Base-by-base conservation (phyloP, 2,329 filamentous ascomycete genomes). In the Aureobasidium melanogenum region DNA sequence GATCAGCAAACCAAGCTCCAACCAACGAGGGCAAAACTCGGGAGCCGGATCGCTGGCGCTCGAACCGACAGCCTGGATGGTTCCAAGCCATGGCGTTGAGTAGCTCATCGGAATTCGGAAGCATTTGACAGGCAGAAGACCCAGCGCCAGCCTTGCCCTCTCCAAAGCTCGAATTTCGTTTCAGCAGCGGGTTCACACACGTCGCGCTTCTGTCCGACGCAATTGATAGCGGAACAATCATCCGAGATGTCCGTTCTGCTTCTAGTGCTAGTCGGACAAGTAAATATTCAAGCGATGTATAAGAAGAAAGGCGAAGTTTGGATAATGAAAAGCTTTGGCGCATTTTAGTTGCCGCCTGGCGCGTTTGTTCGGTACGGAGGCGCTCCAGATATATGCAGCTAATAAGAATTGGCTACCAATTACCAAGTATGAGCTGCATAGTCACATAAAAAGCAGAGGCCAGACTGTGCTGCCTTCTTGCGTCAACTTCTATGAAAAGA, bases 331-430 rank as follows among this genome's bases (percentile, higher is more conserved):
- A 58, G 43, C 41, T 36, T 41, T 58, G 39, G 41, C 30, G 32
- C 52, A 56, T 22, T 26, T 58, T 58, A 58, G 54, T 41, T 19
- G 19, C 54, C 54, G 54, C 54, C 19, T 41, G 30, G 54, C 22
- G 41, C 54, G 54, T 58, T 58, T 58, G 41, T 39, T 44, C 52
- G 52, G 52, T 34, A 56, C 41, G 41, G 14, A 44, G 41, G 19
- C 38, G 41, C 52, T 44, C 52, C 52, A 46, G 38, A 46, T 44
- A 56, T 39, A 56, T 56, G 52, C 52, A 58, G 36, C 54, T 58
- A 46, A 47, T 58, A 58, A 46, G n/a, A 58, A 58, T 58, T 47
- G 43, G 54, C 54, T 32, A 58, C 47, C 54, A 58, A 36, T 43
- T 44, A 28, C 38, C 38, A 56, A 34, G 26, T 48, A 47, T n/a